Conservation (phyloP, 441 rosid species). For the Euphorbia schlechtendalii region DNA sequence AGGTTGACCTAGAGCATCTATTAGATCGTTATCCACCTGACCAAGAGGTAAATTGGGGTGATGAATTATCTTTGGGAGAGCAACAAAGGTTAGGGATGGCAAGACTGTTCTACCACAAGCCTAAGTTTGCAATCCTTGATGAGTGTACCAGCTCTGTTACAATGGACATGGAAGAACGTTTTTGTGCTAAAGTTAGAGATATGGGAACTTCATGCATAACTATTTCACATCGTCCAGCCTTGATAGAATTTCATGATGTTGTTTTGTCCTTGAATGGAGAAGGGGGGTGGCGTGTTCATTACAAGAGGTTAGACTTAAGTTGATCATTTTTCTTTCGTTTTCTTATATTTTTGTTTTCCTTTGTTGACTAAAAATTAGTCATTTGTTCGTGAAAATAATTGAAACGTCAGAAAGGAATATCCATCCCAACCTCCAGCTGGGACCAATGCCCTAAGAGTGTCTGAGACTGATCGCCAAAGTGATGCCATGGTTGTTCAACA, state of each 20-base stretch:
- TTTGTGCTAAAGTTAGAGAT: conserved; percentile 92
- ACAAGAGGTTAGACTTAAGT: conserved; percentile 56
- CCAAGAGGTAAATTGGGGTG: conserved; percentile 96
- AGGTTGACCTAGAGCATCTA: conserved; percentile 98
- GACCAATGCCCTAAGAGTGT: conserved; percentile 28
- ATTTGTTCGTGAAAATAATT: conserved; percentile 17
- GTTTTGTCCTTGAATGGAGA: conserved; percentile 97
- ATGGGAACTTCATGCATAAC: conserved; percentile 99
- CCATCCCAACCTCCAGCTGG: conserved; percentile 37
- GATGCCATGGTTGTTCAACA: conserved; percentile 92
- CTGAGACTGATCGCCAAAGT: conserved; percentile 62
- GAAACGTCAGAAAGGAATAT: conserved; percentile 60
- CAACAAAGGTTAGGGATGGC: conserved; percentile 99
- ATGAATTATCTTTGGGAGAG: conserved; percentile 97
- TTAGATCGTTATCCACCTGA: conserved; percentile 88
- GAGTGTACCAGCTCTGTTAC: conserved; percentile 99
- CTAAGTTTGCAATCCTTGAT: conserved; percentile 99
- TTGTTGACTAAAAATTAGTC: conserved; percentile 11
- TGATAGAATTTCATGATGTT: conserved; percentile 97
- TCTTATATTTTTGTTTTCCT: conserved; percentile 2
- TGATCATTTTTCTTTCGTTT: conserved; percentile 1
- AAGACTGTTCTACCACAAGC: conserved; percentile 94
- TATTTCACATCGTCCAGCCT: conserved; percentile 97
- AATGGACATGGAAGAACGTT: conserved; percentile 99
- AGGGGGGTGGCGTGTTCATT: conserved; percentile 87